Percentiles rank a stretch among this genome's conserved stretches.
phyloP scores from a whole-genome alignment of 345 rosid genomes.

The Arabis alpina region DNA sequence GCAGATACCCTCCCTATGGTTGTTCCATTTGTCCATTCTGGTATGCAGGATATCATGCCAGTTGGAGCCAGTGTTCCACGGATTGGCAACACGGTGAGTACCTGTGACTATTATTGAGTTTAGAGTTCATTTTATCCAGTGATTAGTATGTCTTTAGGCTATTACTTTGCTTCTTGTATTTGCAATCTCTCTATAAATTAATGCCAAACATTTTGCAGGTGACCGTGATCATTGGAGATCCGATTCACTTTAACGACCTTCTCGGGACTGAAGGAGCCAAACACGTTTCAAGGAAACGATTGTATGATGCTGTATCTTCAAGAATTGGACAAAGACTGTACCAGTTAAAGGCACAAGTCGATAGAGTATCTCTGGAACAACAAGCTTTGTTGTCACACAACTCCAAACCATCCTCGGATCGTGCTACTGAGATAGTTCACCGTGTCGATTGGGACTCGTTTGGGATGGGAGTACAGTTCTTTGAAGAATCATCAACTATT shows the following conservation, averaged over 20 bases:
- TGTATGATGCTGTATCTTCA: constrained; percentile 86
- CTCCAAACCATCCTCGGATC: constrained; percentile 34
- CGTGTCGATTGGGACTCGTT: constrained; percentile 64
- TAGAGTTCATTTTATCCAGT: not conserved
- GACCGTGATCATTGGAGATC: constrained; percentile 86
- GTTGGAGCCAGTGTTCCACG: constrained; percentile 86
- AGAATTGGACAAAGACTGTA: constrained; percentile 68
- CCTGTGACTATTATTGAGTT: not conserved
- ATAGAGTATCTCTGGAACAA: constrained; percentile 62
- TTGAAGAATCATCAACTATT: constrained; percentile 26
- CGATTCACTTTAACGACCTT: constrained; percentile 77
- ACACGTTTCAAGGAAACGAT: constrained; percentile 60
- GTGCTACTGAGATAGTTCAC: constrained; percentile 53
- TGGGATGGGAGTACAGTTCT: constrained; percentile 47
- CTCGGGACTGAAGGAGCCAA: constrained; percentile 50
- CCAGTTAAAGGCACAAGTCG: constrained; percentile 68
- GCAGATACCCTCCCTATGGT: constrained; percentile 82
- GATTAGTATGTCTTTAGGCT: too few relatives aligned
- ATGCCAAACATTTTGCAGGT: constrained; percentile 53
- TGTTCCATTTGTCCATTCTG: constrained; percentile 90
- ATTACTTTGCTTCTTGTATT: constrained; percentile 2
- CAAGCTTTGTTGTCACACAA: constrained; percentile 33
- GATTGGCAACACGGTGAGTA: constrained; percentile 82
- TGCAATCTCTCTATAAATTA: not conserved
- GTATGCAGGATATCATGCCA: constrained; percentile 98